phyloP scores from a whole-genome alignment of 768 basidiomycete genomes.

The Punctularia strigosozonata region DNA sequence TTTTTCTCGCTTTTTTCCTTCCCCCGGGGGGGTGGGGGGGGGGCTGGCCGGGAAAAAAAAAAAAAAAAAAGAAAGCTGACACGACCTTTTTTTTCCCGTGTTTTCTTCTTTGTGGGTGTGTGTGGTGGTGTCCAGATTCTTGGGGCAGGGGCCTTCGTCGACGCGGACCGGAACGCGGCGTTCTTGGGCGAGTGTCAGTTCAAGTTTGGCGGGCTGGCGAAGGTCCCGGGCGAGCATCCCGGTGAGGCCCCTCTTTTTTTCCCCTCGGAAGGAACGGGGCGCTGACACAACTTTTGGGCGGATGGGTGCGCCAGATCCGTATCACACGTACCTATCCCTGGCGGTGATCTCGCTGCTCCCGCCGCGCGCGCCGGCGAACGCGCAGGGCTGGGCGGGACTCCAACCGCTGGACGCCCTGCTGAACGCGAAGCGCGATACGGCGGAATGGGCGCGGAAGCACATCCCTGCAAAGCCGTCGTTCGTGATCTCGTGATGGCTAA shows the following conservation, averaged over 20 bases:
- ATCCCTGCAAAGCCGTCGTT: conserved; percentile 25
- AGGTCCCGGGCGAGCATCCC: conserved; percentile 68
- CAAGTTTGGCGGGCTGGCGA: conserved; percentile 81
- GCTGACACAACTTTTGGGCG: conserved; percentile 1
- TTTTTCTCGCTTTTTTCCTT: too few species aligned
- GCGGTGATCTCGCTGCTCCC: conserved; percentile 66
- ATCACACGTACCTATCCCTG: conserved; percentile 87
- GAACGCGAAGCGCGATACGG: conserved; percentile 59
- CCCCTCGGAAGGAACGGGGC: background rate
- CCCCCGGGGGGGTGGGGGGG: too few species aligned
- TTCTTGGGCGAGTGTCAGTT: conserved; percentile 78
- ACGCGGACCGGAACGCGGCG: conserved; percentile 37
- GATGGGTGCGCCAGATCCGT: conserved; percentile 53
- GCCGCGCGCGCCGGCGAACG: conserved; percentile 22
- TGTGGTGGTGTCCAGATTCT: conserved; percentile 47
- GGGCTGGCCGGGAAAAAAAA: too few species aligned
- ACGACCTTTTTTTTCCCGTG: conserved; percentile 1
- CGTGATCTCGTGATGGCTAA: too few species aligned
- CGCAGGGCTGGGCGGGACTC: conserved; percentile 48
- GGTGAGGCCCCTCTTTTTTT: conserved; percentile 31
- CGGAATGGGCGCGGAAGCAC: conserved; percentile 51
- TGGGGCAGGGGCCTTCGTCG: conserved; percentile 43
- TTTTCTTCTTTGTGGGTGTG: background rate
- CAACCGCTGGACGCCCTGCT: conserved; percentile 58
- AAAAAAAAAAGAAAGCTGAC: too few species aligned